A percentile compares a stretch with the other conserved stretches of the same genome.
These are phyloP conservation scores for Beauveria sp. DNA, from an alignment of 2,329 filamentous ascomycete genomes.

Conservation along the genomic window DNA sequence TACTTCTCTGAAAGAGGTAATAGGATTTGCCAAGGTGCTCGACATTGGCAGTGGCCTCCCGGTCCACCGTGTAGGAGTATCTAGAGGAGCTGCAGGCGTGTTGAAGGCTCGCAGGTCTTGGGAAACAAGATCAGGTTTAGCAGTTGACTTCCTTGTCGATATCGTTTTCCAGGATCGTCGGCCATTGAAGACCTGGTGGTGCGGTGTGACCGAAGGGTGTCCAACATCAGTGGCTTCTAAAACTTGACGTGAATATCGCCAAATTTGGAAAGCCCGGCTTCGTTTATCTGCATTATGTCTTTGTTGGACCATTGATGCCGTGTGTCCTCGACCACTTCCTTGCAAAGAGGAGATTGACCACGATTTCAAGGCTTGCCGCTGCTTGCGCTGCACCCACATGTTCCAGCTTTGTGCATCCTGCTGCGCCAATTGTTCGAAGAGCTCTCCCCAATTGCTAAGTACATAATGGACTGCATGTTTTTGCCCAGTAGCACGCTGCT, in stretches of 20 bases:
- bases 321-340: conserved; percentile 30
- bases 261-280: conserved; percentile 23
- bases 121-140: not conserved
- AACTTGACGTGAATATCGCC: conserved; percentile 20
- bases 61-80: conserved; percentile 41
- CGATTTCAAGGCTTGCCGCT: conserved; percentile 26
- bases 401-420: conserved; percentile 22
- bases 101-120: not conserved
- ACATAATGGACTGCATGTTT: not conserved
- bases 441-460: conserved; percentile 19
- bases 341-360: conserved; percentile 32
- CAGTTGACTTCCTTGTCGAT: not conserved
- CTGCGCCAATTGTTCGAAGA: conserved; percentile 18
- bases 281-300: conserved; percentile 26
- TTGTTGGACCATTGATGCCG: conserved; percentile 25
- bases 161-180: conserved; percentile 20
- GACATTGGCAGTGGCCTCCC: conserved; percentile 31
- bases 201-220: conserved; percentile 4
- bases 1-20: conserved; percentile 24
- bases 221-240: conserved; percentile 1
- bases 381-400: conserved; percentile 25
- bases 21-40: conserved; percentile 22
- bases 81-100: conserved; percentile 20
- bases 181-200: conserved; percentile 8
- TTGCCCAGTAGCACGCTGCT: not conserved